Percentiles rank a stretch among this genome's conserved stretches.
Evolutionary conservation across 2,329 filamentous ascomycete species (phyloP).

Genomic region (Stagonosporopsis tanaceti): DNA sequence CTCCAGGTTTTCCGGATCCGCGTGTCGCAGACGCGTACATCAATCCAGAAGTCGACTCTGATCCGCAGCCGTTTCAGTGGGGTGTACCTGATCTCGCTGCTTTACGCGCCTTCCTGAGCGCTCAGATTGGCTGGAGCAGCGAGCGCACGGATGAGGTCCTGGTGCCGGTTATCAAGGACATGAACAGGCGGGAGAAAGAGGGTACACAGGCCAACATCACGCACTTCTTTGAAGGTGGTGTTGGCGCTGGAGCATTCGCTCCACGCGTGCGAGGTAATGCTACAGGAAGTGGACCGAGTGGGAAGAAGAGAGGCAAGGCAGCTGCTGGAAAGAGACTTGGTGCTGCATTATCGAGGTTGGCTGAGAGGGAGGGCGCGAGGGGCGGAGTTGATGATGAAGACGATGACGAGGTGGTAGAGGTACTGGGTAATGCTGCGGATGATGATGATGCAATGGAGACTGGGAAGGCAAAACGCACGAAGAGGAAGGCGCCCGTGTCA

Average conservation of each 20-base stretch:
- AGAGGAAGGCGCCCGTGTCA: conserved; percentile 28
- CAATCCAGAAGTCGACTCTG: conserved; percentile 82
- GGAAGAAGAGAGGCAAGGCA: conserved; percentile 41
- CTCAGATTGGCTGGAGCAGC: conserved; percentile 89
- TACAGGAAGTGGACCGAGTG: conserved; percentile 66
- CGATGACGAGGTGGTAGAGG: conserved; percentile 21
- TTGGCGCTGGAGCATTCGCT: conserved; percentile 76
- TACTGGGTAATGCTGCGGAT: conserved; percentile 21
- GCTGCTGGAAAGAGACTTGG: conserved; percentile 46
- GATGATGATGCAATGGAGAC: conserved; percentile 2
- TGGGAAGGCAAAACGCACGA: conserved; percentile 23
- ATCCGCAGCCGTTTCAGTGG: conserved; percentile 86
- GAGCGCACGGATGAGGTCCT: conserved; percentile 95
- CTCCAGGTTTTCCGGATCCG: conserved; percentile 77
- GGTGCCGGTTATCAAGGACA: conserved; percentile 92
- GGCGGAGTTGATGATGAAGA: conserved; percentile 31
- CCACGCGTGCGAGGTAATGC: conserved; percentile 70
- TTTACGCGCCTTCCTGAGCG: conserved; percentile 83
- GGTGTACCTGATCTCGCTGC: conserved; percentile 92
- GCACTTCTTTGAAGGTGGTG: conserved; percentile 80
- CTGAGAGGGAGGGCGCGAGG: conserved; percentile 39
- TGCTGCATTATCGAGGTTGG: conserved; percentile 42
- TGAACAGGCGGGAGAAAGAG: conserved; percentile 87
- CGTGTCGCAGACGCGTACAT: conserved; percentile 86
- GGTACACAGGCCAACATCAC: conserved; percentile 97